These are phyloP conservation scores for Pyrenophora seminiperda DNA, from an alignment of 2,329 filamentous ascomycete genomes.

Conservation along the genomic window DNA sequence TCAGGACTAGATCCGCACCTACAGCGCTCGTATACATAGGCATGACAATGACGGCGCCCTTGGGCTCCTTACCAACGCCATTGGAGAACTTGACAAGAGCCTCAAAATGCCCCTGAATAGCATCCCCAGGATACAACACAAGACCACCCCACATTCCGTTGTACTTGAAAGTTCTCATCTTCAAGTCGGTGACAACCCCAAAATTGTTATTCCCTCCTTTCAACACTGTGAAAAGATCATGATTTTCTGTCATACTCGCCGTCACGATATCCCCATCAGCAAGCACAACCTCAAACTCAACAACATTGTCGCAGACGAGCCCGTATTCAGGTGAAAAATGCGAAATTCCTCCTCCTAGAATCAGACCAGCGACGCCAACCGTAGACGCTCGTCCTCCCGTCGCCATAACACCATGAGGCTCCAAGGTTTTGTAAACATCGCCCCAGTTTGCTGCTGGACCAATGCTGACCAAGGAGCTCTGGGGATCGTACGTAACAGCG, in stretches of 20 bases:
- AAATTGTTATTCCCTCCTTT: conserved; percentile 46
- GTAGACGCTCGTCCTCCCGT: conserved; percentile 32
- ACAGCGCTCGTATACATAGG: conserved; percentile 22
- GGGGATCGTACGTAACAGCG: conserved; percentile 20
- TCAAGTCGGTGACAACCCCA: conserved; percentile 41
- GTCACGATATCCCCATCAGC: conserved; percentile 37
- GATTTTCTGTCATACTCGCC: conserved; percentile 23
- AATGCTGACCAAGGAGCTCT: conserved; percentile 24
- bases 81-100: conserved; percentile 29
- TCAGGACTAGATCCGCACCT: conserved; percentile 21
- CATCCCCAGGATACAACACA: conserved; percentile 23
- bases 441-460: conserved; percentile 35
- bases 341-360: conserved; percentile 37
- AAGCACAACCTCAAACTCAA: conserved; percentile 43
- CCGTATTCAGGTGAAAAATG: conserved; percentile 38
- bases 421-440: conserved; percentile 31
- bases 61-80: conserved; percentile 22
- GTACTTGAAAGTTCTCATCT: conserved; percentile 31
- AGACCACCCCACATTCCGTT: conserved; percentile 46
- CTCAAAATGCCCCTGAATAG: conserved; percentile 28
- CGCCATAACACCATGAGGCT: conserved; percentile 27
- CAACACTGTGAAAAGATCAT: conserved; percentile 40
- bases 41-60: conserved; percentile 29
- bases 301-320: conserved; percentile 38
- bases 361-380: conserved; percentile 35